Conservation (phyloP, 2,329 filamentous ascomycete species). For the Chrysosporium queenslandicum region DNA sequence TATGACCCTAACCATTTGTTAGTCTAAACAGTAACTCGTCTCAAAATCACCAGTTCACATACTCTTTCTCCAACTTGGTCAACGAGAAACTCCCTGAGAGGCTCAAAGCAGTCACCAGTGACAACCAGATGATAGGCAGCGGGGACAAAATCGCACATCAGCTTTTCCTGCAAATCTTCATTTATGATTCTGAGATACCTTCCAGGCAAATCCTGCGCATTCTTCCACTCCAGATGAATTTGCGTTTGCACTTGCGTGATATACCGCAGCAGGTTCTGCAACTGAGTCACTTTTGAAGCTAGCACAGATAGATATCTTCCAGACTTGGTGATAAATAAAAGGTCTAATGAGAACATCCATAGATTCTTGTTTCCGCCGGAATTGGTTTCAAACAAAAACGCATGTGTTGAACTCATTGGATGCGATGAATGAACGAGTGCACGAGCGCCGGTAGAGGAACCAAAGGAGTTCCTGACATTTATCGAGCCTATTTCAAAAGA, state of each 20-base stretch:
- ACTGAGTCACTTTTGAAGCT: conserved; percentile 72
- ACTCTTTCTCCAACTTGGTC: conserved; percentile 73
- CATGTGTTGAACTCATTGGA: conserved; percentile 63
- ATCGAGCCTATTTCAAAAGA: conserved; percentile 65
- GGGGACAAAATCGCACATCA: conserved; percentile 56
- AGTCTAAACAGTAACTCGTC: background rate
- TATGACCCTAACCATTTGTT: conserved; percentile 56
- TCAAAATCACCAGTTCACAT: conserved; percentile 24
- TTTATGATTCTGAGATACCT: conserved; percentile 70
- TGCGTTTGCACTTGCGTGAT: conserved; percentile 69
- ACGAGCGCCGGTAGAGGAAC: conserved; percentile 31
- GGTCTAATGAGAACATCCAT: conserved; percentile 64
- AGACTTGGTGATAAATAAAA: conserved; percentile 66
- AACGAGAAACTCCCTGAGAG: conserved; percentile 76
- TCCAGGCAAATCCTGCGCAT: conserved; percentile 64
- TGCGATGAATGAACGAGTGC: conserved; percentile 59
- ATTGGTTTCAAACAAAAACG: conserved; percentile 47
- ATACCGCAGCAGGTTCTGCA: conserved; percentile 81
- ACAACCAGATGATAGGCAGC: conserved; percentile 75
- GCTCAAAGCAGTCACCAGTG: conserved; percentile 67
- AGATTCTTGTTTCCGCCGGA: conserved; percentile 31
- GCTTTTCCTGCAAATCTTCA: conserved; percentile 60
- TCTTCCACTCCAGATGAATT: conserved; percentile 73
- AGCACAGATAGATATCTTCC: conserved; percentile 74
- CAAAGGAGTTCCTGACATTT: conserved; percentile 32